Evolutionary conservation across 495 filamentous ascomycete genomes (phyloP).

Genomic region (Stereocaulon alpinum): DNA sequence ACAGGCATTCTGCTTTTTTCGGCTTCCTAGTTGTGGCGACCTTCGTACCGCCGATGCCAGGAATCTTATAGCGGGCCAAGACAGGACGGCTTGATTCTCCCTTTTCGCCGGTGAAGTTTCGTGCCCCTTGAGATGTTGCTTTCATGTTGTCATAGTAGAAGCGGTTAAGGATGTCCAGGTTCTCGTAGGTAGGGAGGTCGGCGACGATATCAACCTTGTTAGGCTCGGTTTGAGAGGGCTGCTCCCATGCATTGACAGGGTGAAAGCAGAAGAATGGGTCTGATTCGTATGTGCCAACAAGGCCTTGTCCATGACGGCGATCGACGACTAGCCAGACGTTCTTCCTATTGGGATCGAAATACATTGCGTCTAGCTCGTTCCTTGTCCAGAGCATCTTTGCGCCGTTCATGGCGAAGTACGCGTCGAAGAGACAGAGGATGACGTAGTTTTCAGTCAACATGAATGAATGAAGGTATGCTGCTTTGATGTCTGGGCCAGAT

Average conservation of each 20-base stretch:
- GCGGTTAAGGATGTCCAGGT: conserved; percentile 28
- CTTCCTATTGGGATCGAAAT: conserved; percentile 39
- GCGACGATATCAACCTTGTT: conserved; percentile 42
- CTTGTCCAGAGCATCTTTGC: conserved; percentile 42
- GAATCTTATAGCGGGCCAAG: conserved; percentile 41
- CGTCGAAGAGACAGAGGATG: conserved; percentile 54
- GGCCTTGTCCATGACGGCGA: conserved; percentile 37
- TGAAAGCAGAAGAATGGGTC: conserved; percentile 66
- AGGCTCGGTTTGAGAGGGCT: conserved; percentile 31
- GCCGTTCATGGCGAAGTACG: conserved; percentile 40
- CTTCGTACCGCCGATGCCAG: conserved; percentile 24
- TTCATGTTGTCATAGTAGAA: conserved; percentile 50
- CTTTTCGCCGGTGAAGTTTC: conserved; percentile 23
- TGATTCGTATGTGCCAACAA: conserved; percentile 49
- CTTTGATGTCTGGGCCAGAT: conserved; percentile 30
- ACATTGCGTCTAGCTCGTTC: conserved; percentile 48
- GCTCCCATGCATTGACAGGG: conserved; percentile 63
- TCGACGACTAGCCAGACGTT: conserved; percentile 65
- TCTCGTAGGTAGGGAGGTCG: conserved; percentile 47
- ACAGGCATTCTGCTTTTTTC: conserved; percentile 27
- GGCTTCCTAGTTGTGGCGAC: not conserved
- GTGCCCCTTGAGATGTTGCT: conserved; percentile 29
- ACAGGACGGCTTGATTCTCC: conserved; percentile 28
- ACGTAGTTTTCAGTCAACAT: conserved; percentile 56
- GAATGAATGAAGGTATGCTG: conserved; percentile 66